Percentiles rank a stretch among this genome's conserved stretches.
phyloP scores from a whole-genome alignment of 148 eudicot species.

The Diospyros lotus region DNA sequence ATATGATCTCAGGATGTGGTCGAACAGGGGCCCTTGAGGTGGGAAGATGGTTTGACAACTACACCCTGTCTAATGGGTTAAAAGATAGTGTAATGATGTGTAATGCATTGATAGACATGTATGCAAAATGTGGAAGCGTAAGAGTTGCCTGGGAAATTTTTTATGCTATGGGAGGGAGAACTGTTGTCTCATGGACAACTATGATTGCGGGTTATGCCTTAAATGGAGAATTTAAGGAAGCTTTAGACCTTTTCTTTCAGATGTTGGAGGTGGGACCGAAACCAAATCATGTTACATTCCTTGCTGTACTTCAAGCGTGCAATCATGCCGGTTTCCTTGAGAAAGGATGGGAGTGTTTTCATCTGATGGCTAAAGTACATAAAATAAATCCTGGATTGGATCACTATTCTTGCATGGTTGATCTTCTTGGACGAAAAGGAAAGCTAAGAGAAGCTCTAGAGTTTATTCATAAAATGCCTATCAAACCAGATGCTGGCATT shows the following conservation, averaged over 20 bases:
- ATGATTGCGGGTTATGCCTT: slow-evolving; percentile 56
- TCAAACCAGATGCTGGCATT: slow-evolving; percentile 50
- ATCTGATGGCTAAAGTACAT: slow-evolving; percentile 45
- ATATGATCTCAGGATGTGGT: slow-evolving; percentile 53
- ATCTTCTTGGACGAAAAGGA: slow-evolving; percentile 72
- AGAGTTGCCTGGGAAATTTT: slow-evolving; percentile 43
- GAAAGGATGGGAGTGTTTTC: slow-evolving; percentile 50
- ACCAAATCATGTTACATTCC: slow-evolving; percentile 60
- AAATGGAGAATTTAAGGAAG: slow-evolving; percentile 47
- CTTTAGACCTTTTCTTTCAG: slow-evolving; percentile 37
- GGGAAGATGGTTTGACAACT: slow-evolving; percentile 56
- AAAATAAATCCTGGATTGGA: slow-evolving; percentile 39
- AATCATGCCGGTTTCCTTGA: slow-evolving; percentile 60
- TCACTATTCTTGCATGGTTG: slow-evolving; percentile 63
- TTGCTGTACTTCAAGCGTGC: slow-evolving; percentile 71
- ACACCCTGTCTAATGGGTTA: slow-evolving; percentile 27
- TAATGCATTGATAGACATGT: slow-evolving; percentile 66
- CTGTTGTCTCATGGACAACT: slow-evolving; percentile 60
- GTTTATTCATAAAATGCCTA: slow-evolving; percentile 43
- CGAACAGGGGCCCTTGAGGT: slow-evolving; percentile 56
- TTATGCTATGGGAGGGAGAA: slow-evolving; percentile 37
- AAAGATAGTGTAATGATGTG: slow-evolving; percentile 28
- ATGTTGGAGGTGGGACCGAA: slow-evolving; percentile 40
- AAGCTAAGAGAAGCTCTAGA: slow-evolving; percentile 50
- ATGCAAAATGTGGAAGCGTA: slow-evolving; percentile 57